These are phyloP conservation scores for Tillandsia leiboldiana DNA, from an alignment of 176 grass and related monocot species.

Conservation along the genomic window DNA sequence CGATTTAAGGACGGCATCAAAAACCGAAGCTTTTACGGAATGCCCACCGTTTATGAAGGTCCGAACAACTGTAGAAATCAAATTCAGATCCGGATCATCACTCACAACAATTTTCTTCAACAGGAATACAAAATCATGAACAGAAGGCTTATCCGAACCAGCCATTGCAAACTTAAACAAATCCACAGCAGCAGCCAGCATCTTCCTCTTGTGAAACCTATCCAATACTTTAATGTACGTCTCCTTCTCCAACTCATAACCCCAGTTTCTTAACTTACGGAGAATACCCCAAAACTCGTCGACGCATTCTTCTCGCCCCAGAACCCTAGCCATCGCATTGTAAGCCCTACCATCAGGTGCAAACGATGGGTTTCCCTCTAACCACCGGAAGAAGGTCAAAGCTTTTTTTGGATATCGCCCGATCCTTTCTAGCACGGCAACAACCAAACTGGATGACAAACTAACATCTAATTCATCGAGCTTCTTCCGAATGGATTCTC, in stretches of 20 bases:
- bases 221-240: constrained; percentile 34
- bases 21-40: constrained; percentile 31
- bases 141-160: constrained; percentile 19
- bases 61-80: constrained; percentile 38
- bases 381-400: constrained; percentile 51
- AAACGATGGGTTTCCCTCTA: constrained; percentile 27
- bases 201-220: constrained; percentile 39
- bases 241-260: constrained; percentile 46
- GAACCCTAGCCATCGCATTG: constrained; percentile 38
- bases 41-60: constrained; percentile 39
- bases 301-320: constrained; percentile 41
- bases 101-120: constrained; percentile 52
- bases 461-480: constrained; percentile 19
- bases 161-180: constrained; percentile 43
- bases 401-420: constrained; percentile 34
- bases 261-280: constrained; percentile 35
- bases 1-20: constrained; percentile 47
- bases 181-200: constrained; percentile 44
- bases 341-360: constrained; percentile 35
- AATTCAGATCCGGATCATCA: constrained; percentile 45
- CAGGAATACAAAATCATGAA: constrained; percentile 33
- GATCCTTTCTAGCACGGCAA: constrained; percentile 41
- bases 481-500: constrained; percentile 23
- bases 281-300: constrained; percentile 52
- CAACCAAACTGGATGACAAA: constrained; percentile 43